Evolutionary conservation across 768 basidiomycete species (phyloP), one percentile per base, ranked within the genome.

Genomic region (Pleurotus cornucopiae): DNA sequence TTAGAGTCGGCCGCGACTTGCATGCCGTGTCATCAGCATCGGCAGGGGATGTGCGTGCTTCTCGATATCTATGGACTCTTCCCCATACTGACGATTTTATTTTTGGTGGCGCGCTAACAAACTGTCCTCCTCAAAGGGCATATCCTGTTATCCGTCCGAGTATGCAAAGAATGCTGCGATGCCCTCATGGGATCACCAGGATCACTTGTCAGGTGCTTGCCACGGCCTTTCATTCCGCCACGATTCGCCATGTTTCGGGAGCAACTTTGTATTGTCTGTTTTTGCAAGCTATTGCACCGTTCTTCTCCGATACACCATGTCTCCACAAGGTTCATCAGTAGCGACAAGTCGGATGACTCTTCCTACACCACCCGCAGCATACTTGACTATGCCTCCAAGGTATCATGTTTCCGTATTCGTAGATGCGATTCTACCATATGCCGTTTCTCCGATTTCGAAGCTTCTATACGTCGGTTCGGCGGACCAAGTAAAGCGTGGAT

Each of bases 291-390:
- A 11, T n/a, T 49, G 16, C 30, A 14, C 48, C 48, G 41, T 44
- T 44, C 41, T 44, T 44, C 20, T 44, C 41, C 41, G 41, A 49
- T 9, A 16, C 12, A 14, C 6, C 48, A 34, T 5, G 12, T 25
- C 48, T 49, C 48, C 48, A 49, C 48, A 26, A 13, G 48, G 25
- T 49, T 30, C 48, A 49, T 12, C 48, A 30, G 9, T 49, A 49
- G 48, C 20, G 11, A 30, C 46, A 16, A 26, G 48, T 34, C 48
- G 48, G 48, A 30, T 26, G 48, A 49, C 5, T 20, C 21, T 34
- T 49, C 48, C 48, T 49, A 49, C 26, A 14, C 34, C 38, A 20
- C 49, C 38, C 49, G 49, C 37, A 52, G 49, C 16, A 52, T 20
- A 38, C 7, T 26, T 11, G 38, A 52, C n/a, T 39, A 18, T n/a